Percentiles rank a stretch among this genome's conserved stretches.
Conservation (phyloP, 2,329 filamentous ascomycete genomes). For the Colletotrichum sp. region DNA sequence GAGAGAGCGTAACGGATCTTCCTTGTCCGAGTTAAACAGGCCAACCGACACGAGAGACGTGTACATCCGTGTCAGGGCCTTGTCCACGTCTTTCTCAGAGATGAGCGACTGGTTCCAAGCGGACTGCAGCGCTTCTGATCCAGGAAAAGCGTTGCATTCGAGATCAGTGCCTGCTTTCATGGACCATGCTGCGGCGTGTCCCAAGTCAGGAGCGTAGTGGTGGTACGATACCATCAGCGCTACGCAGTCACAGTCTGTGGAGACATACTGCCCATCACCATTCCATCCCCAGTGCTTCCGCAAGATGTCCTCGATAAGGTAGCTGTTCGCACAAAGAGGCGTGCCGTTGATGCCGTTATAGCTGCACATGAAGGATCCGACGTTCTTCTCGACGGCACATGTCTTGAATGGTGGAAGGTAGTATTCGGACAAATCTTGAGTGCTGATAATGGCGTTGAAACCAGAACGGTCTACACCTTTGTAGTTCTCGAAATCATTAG, state of each 20-base stretch:
- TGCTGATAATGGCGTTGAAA: constrained; percentile 60
- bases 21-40: constrained; percentile 57
- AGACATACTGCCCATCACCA: constrained; percentile 65
- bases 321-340: constrained; percentile 67
- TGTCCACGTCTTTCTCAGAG: constrained; percentile 38
- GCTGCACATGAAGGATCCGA: constrained; percentile 65
- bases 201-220: constrained; percentile 21
- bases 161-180: constrained; percentile 41
- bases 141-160: constrained; percentile 27
- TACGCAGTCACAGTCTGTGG: constrained; percentile 63
- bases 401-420: constrained; percentile 70
- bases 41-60: constrained; percentile 59
- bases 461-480: constrained; percentile 47
- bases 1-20: constrained; percentile 53
- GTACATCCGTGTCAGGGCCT: constrained; percentile 56
- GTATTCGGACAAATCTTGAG: constrained; percentile 71
- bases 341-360: constrained; percentile 71
- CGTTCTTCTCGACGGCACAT: constrained; percentile 63
- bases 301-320: constrained; percentile 66
- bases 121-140: constrained; percentile 12
- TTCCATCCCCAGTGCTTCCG: constrained; percentile 71
- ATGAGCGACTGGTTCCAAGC: constrained; percentile 35
- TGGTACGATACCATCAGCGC: constrained; percentile 14
- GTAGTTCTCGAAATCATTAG: constrained; percentile 60
- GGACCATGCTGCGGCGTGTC: constrained; percentile 36